phyloP scores from a whole-genome alignment of 2,329 filamentous ascomycete genomes.

The Neopestalotiopsis sp. region DNA sequence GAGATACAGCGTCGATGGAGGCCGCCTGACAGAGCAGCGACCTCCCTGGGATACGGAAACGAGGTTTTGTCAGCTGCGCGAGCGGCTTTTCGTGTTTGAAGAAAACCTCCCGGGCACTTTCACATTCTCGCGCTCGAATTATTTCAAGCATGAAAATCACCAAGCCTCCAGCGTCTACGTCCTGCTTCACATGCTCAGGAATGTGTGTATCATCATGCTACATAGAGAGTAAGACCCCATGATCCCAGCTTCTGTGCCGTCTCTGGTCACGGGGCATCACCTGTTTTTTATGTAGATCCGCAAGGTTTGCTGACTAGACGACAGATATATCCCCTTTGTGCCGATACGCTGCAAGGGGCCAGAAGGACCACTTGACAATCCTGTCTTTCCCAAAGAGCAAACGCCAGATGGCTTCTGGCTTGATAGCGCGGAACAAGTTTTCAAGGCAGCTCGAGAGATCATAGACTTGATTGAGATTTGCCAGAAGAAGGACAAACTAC shows the following conservation, averaged over 20 bases:
- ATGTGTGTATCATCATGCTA: constrained; percentile 70
- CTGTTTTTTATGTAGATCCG: background rate
- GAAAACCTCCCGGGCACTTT: constrained; percentile 59
- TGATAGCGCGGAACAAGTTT: constrained; percentile 64
- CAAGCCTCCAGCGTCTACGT: constrained; percentile 68
- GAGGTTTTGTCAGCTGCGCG: constrained; percentile 57
- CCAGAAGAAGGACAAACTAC: constrained; percentile 62
- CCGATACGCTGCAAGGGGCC: constrained; percentile 57
- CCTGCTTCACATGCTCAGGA: constrained; percentile 69
- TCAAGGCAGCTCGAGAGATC: constrained; percentile 66
- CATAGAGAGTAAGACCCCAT: constrained; percentile 60
- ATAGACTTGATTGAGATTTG: constrained; percentile 68
- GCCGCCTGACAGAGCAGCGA: constrained; percentile 52
- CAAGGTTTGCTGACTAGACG: background rate
- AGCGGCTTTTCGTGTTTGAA: constrained; percentile 58
- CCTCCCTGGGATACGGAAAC: constrained; percentile 66
- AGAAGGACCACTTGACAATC: constrained; percentile 62
- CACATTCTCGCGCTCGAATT: constrained; percentile 64
- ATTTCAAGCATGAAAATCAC: constrained; percentile 68
- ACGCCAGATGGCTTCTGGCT: constrained; percentile 65
- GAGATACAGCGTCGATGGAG: constrained; percentile 56
- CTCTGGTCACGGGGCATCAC: background rate
- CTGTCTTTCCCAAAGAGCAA: constrained; percentile 54
- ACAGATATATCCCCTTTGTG: constrained; percentile 62
- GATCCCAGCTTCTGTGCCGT: background rate